Percentiles rank a stretch among this genome's conserved stretches.
These are phyloP conservation scores for Auricularia heimuer DNA, from an alignment of 768 basidiomycete species.

Conservation along the genomic window DNA sequence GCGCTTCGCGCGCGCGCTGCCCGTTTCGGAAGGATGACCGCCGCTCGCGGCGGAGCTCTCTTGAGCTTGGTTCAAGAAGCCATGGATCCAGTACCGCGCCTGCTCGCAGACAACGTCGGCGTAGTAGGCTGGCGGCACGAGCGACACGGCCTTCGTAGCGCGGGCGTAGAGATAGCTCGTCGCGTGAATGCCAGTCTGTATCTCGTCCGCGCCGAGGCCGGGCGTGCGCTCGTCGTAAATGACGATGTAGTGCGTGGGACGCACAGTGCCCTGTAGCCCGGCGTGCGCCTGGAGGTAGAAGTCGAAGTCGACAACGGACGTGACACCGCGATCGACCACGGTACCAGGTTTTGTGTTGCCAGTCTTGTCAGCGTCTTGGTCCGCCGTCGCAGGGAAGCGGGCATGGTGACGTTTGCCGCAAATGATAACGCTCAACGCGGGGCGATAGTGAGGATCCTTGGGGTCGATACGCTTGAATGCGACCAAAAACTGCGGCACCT, in stretches of 20 bases:
- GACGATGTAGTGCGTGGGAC: constrained; percentile 53
- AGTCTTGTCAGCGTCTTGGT: constrained; percentile 43
- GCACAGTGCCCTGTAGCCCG: constrained; percentile 61
- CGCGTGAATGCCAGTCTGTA: constrained; percentile 65
- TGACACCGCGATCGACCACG: constrained; percentile 70
- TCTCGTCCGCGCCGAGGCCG: constrained; percentile 49
- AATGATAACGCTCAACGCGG: constrained; percentile 59
- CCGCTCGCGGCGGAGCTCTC: constrained; percentile 26
- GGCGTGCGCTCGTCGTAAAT: constrained; percentile 61
- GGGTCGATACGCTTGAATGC: constrained; percentile 48
- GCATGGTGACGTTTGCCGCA: constrained; percentile 71
- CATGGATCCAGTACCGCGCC: constrained; percentile 65
- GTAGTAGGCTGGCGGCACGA: constrained; percentile 53
- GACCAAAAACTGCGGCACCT: constrained; percentile 50
- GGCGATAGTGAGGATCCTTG: constrained; percentile 41
- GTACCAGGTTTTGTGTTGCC: constrained; percentile 77
- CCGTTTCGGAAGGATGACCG: not conserved
- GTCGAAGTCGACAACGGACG: constrained; percentile 45
- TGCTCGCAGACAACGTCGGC: constrained; percentile 72
- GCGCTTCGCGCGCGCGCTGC: not conserved
- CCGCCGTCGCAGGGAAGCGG: constrained; percentile 48
- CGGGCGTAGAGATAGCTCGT: constrained; percentile 69
- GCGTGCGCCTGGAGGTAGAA: constrained; percentile 60
- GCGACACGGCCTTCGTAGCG: constrained; percentile 59
- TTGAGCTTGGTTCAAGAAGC: constrained; percentile 42